Evolutionary conservation across 2,329 filamentous ascomycete genomes (phyloP).

Genomic region (Penicillium sp.): DNA sequence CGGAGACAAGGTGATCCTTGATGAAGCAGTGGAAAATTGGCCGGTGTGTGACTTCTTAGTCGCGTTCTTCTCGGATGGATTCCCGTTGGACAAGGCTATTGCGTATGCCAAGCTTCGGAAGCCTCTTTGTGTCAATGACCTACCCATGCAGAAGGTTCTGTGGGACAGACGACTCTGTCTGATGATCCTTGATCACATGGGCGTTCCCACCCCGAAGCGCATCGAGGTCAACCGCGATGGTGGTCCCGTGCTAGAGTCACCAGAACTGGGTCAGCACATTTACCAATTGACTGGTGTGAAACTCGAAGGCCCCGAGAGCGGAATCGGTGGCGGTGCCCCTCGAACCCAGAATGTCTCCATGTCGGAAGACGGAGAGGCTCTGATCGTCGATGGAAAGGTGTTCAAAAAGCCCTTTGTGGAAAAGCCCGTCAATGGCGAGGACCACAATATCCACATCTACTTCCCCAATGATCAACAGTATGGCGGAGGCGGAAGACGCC

Average conservation of each 20-base stretch:
- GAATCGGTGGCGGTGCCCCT: constrained; percentile 59
- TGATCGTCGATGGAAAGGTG: constrained; percentile 80
- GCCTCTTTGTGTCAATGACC: constrained; percentile 95
- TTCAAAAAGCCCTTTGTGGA: constrained; percentile 96
- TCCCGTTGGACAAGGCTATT: constrained; percentile 94
- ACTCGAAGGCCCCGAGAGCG: constrained; percentile 69
- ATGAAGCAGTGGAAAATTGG: constrained; percentile 96
- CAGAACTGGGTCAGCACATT: constrained; percentile 78
- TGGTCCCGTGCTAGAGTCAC: constrained; percentile 74
- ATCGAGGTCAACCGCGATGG: constrained; percentile 93
- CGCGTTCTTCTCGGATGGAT: constrained; percentile 97
- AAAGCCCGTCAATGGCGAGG: constrained; percentile 96
- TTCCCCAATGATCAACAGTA: constrained; percentile 73
- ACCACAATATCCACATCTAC: constrained; percentile 98
- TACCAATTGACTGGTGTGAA: constrained; percentile 76
- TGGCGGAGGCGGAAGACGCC: constrained; percentile 83
- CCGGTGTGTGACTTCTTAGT: constrained; percentile 95
- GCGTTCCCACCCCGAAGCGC: constrained; percentile 83
- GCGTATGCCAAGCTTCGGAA: constrained; percentile 91
- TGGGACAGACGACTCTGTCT: constrained; percentile 95
- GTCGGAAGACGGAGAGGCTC: constrained; percentile 83
- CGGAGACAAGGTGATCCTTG: constrained; percentile 96
- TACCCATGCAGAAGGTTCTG: constrained; percentile 94
- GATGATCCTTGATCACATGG: constrained; percentile 81
- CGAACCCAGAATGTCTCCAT: constrained; percentile 72